Conservation (phyloP, 345 rosid genomes). For the Excoecaria cochinchinensis region DNA sequence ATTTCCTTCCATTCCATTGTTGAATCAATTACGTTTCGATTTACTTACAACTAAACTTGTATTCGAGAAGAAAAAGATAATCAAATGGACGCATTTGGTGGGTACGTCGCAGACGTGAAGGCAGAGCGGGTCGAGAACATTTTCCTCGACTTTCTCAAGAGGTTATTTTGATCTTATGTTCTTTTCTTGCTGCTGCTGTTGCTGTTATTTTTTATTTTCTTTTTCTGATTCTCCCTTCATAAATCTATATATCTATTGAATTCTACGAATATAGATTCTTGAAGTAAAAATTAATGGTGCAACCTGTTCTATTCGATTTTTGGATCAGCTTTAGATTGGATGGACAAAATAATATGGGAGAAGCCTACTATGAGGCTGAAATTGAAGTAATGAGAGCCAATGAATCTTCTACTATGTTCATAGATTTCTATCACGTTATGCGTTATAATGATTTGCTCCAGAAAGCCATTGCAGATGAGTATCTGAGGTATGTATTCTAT, state of each 20-base stretch:
- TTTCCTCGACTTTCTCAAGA: conserved; percentile 85
- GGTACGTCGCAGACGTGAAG: conserved; percentile 69
- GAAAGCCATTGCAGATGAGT: no score
- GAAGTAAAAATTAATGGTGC: not conserved
- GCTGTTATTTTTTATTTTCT: not conserved
- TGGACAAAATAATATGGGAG: no score
- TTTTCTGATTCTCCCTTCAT: not conserved
- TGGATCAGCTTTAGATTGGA: no score
- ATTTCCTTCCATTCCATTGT: not conserved
- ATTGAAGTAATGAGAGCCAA: no score
- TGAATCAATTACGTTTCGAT: not conserved
- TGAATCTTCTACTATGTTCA: no score
- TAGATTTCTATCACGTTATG: no score
- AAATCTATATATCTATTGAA: not conserved
- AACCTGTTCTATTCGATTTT: no score
- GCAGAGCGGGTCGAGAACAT: conserved; percentile 82
- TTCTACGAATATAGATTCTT: not conserved
- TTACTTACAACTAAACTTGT: not conserved
- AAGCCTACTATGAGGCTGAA: no score
- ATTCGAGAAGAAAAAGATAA: not conserved
- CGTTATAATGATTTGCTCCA: no score
- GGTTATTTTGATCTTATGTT: no score
- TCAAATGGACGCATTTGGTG: conserved; percentile 71
- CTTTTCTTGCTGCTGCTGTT: no score
- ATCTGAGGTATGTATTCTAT: no score